Evolutionary conservation across 106 monocot species (phyloP).

Genomic region (Allium sativum): DNA sequence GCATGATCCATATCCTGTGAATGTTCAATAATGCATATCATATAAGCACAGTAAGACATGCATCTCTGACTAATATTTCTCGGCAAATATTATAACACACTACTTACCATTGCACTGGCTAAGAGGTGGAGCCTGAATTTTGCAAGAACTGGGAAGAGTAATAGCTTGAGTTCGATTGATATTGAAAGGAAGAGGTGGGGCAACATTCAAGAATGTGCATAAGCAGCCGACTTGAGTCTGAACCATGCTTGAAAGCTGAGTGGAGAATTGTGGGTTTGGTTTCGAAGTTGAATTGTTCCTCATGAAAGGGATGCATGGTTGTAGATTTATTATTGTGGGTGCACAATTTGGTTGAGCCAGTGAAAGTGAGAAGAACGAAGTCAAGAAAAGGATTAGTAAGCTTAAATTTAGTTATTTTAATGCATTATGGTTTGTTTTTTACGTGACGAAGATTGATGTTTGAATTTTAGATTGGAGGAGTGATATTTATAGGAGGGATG

Average conservation of each 20-base stretch:
- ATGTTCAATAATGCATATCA: no score
- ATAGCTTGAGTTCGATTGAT: constrained; percentile 16
- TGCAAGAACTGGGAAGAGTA: constrained; percentile 17
- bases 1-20: no score
- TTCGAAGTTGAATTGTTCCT: constrained; percentile 8
- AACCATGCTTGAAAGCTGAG: constrained; percentile 12
- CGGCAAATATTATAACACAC: no score
- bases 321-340: constrained; percentile 15
- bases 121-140: constrained; percentile 6
- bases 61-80: no score
- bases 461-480: not conserved
- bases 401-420: not conserved
- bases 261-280: constrained; percentile 11
- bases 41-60: no score
- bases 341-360: constrained; percentile 2
- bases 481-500: not conserved
- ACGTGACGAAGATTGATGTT: not conserved
- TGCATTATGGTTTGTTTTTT: not conserved
- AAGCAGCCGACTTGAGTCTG: constrained; percentile 23
- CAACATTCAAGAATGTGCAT: constrained; percentile 16
- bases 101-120: constrained; percentile 5
- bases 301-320: constrained; percentile 18
- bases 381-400: not conserved
- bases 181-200: not conserved
- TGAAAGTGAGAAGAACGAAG: not conserved